A percentile compares a stretch with the other conserved stretches of the same genome.
phyloP scores from a whole-genome alignment of 192 early-diverging fungal species.

The Coemansia sp. region DNA sequence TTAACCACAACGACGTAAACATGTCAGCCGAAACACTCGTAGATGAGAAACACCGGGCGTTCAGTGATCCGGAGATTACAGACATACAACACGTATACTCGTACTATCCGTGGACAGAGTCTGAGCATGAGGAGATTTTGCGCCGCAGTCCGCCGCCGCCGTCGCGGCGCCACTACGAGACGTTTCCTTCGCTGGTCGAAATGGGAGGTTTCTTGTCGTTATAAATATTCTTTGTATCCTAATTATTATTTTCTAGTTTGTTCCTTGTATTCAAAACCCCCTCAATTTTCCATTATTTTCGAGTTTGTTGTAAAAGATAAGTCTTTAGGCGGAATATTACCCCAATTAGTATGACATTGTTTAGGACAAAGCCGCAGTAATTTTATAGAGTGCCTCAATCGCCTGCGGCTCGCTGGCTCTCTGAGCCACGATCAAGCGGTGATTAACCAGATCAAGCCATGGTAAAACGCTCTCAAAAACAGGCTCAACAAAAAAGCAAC shows the following conservation, averaged over 20 bases:
- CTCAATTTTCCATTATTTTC: neutral
- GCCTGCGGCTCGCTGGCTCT: too few species aligned
- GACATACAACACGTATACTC: conserved; percentile 35
- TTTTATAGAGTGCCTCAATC: too few species aligned
- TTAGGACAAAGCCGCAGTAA: neutral
- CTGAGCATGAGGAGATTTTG: conserved; percentile 43
- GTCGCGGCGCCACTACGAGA: conserved; percentile 38
- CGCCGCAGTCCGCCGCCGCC: conserved; percentile 46
- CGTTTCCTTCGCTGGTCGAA: conserved; percentile 48
- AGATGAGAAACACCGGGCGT: conserved; percentile 26
- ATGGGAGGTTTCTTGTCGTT: conserved; percentile 47
- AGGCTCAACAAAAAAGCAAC: neutral
- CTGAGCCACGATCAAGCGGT: too few species aligned
- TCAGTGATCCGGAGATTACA: conserved; percentile 31
- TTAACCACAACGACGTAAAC: conserved; percentile 5
- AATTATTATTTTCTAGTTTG: too few species aligned
- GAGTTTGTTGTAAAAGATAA: too few species aligned
- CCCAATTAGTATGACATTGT: neutral
- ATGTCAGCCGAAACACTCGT: conserved; percentile 44
- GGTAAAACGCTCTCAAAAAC: neutral
- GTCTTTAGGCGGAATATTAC: neutral
- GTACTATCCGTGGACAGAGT: conserved; percentile 50
- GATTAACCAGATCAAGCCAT: too few species aligned
- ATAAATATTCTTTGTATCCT: conserved; percentile 8
- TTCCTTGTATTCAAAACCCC: neutral